Percentiles rank a stretch among this genome's conserved stretches.
These are phyloP conservation scores for Leccinum uliginosum DNA, from an alignment of 768 basidiomycete species.

Conservation along the genomic window DNA sequence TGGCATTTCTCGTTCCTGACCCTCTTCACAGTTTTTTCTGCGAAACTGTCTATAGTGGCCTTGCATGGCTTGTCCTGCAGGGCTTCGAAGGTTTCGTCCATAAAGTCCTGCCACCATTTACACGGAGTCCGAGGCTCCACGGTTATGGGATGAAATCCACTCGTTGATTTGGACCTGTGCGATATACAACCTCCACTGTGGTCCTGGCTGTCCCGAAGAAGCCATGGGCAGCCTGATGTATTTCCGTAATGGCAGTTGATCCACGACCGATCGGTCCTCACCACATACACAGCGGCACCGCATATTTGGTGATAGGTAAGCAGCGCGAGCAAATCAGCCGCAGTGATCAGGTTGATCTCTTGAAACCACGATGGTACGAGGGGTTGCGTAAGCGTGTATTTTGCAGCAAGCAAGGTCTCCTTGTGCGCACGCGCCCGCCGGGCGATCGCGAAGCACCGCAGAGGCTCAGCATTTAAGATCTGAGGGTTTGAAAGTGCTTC, in stretches of 20 bases:
- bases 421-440: conserved; percentile 18
- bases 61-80: conserved; percentile 18
- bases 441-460: conserved; percentile 32
- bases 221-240: not conserved
- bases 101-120: conserved; percentile 21
- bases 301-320: conserved; percentile 19
- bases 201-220: not conserved
- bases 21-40: not conserved
- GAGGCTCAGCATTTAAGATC: conserved; percentile 16
- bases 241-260: conserved; percentile 11
- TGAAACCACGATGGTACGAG: conserved; percentile 18
- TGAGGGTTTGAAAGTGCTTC: conserved; percentile 19
- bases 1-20: not conserved
- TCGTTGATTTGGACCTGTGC: too few relatives aligned
- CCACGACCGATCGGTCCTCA: conserved; percentile 7
- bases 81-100: conserved; percentile 8
- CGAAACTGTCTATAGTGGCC: not conserved
- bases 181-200: not conserved
- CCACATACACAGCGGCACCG: conserved; percentile 4
- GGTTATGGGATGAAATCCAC: too few relatives aligned
- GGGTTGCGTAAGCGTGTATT: conserved; percentile 22
- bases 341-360: conserved; percentile 27
- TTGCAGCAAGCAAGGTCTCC: conserved; percentile 28
- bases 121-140: too few relatives aligned
- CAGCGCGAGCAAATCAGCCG: conserved; percentile 23